These are phyloP conservation scores for Cladosporium sphaerospermum DNA, from an alignment of 2,329 filamentous ascomycete genomes.

Conservation along the genomic window DNA sequence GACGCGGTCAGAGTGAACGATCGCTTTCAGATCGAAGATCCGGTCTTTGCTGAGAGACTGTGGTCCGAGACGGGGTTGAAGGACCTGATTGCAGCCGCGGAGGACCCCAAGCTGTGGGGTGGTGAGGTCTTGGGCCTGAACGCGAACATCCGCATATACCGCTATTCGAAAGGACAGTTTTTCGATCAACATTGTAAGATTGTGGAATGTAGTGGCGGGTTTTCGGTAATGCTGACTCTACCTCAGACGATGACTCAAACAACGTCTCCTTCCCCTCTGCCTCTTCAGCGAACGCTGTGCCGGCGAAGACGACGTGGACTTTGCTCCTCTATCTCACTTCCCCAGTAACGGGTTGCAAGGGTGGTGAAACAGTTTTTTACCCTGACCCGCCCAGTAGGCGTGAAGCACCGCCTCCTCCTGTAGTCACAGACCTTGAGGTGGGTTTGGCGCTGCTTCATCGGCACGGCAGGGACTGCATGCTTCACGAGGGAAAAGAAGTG, in stretches of 20 bases:
- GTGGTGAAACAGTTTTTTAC: constrained; percentile 90
- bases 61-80: constrained; percentile 74
- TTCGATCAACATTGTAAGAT: constrained; percentile 93
- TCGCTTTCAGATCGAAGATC: constrained; percentile 75
- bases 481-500: constrained; percentile 82
- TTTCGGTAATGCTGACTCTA: too few relatives aligned
- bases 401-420: constrained; percentile 43
- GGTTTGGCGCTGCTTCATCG: constrained; percentile 82
- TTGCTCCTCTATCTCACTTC: constrained; percentile 81
- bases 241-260: constrained; percentile 90
- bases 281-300: constrained; percentile 33
- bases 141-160: constrained; percentile 82
- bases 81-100: constrained; percentile 41
- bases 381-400: constrained; percentile 50
- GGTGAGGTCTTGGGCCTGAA: constrained; percentile 78
- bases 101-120: constrained; percentile 56
- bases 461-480: constrained; percentile 80
- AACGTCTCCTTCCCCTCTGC: constrained; percentile 53
- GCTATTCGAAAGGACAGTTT: constrained; percentile 79
- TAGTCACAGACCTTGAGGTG: constrained; percentile 69
- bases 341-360: constrained; percentile 64
- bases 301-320: constrained; percentile 80
- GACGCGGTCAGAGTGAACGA: constrained; percentile 85
- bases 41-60: constrained; percentile 63
- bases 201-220: too few relatives aligned